phyloP scores from a whole-genome alignment of 352 stramenopile genomes.

The Pythium sp. region DNA sequence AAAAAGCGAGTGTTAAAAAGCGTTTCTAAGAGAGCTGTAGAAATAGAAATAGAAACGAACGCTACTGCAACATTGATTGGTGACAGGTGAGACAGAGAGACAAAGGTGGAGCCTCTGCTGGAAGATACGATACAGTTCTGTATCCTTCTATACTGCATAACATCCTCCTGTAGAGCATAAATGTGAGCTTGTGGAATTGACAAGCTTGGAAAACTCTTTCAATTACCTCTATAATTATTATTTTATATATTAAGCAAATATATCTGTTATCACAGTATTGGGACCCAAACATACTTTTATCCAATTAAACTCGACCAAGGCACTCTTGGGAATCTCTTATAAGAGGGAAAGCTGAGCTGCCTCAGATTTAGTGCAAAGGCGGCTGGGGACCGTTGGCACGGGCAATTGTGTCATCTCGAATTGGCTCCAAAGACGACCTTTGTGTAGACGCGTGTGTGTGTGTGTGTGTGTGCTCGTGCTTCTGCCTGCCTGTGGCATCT shows the following conservation, averaged over 20 bases:
- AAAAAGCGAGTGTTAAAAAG: not conserved
- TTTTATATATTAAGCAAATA: not conserved
- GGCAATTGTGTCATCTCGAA: slow-evolving; percentile 1
- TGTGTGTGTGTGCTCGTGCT: not conserved
- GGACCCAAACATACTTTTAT: not conserved
- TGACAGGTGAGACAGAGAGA: slow-evolving; percentile 8
- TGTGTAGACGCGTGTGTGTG: not conserved
- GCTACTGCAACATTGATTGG: slow-evolving; percentile 6
- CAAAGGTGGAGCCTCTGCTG: not conserved
- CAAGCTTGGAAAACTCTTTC: not conserved
- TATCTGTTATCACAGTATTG: not conserved
- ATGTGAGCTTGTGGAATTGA: not conserved
- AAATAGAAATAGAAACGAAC: slow-evolving; percentile 23
- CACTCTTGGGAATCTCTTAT: not conserved
- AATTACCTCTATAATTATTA: not conserved
- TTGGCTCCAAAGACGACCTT: not conserved
- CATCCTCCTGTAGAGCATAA: not conserved
- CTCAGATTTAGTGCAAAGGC: not conserved
- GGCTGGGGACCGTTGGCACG: not conserved
- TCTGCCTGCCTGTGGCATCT: not conserved
- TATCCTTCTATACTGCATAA: not conserved
- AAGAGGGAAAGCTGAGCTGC: not conserved
- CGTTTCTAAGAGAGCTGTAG: not conserved
- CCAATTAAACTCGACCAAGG: not conserved
- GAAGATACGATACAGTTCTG: not conserved